Evolutionary conservation across 768 basidiomycete genomes (phyloP).

Genomic region (Clitopilus passeckerianus): DNA sequence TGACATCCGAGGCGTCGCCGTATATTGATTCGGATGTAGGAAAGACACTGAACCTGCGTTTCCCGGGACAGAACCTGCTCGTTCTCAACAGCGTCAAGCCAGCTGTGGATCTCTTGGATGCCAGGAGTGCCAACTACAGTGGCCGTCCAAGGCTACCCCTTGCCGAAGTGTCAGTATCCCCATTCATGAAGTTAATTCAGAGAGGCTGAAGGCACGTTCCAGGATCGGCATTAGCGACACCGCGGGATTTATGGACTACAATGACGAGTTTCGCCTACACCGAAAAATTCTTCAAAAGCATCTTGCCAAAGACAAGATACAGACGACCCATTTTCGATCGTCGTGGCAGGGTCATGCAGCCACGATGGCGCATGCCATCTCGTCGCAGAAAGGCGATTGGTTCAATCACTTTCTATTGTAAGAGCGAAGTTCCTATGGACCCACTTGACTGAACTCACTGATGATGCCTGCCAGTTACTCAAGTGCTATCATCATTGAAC

Average conservation of each 20-base stretch:
- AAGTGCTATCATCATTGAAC: constrained; percentile 9
- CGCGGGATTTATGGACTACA: constrained; percentile 12
- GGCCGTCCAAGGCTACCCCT: constrained; percentile 14
- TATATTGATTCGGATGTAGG: too few species aligned
- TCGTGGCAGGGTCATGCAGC: not conserved
- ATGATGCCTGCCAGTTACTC: constrained; percentile 8
- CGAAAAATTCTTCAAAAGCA: constrained; percentile 18
- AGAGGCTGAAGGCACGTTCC: not conserved
- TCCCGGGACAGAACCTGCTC: constrained; percentile 16
- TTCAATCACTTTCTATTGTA: constrained; percentile 6
- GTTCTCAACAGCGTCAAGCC: constrained; percentile 8
- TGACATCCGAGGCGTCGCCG: too few species aligned
- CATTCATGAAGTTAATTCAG: not conserved
- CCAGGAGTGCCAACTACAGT: constrained; percentile 8
- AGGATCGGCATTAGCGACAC: not conserved
- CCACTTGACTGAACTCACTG: constrained; percentile 4
- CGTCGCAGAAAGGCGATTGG: constrained; percentile 6
- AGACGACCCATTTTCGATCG: constrained; percentile 5
- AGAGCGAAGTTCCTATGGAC: not conserved
- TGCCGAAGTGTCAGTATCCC: constrained; percentile 7
- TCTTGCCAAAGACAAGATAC: constrained; percentile 12
- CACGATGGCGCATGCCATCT: constrained; percentile 5
- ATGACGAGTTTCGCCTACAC: constrained; percentile 15
- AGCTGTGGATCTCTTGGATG: constrained; percentile 7
- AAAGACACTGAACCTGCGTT: constrained; percentile 8